Evolutionary conservation across 306 rosid species (phyloP).

Genomic region (Corylus americana): DNA sequence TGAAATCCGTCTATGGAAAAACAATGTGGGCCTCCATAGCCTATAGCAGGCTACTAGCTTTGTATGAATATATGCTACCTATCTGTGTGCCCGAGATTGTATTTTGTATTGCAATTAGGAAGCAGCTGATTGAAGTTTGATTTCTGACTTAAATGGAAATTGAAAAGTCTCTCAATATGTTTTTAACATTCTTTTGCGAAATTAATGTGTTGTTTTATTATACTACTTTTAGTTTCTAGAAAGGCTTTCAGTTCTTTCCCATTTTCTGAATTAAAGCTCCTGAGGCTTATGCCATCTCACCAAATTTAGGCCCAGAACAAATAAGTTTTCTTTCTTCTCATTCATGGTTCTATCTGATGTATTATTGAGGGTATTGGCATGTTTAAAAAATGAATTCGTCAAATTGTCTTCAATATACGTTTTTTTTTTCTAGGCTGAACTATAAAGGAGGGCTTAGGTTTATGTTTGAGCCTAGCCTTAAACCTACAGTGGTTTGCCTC

Average conservation of each 20-base stretch:
- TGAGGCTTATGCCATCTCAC: background rate
- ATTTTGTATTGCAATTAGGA: slow-evolving; percentile 7
- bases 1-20: background rate
- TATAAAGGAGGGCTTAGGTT: background rate
- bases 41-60: background rate
- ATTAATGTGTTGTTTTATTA: background rate
- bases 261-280: background rate
- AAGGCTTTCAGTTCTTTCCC: background rate
- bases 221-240: background rate
- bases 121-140: background rate
- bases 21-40: background rate
- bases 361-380: background rate
- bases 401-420: background rate
- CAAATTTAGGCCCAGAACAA: background rate
- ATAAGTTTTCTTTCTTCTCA: background rate
- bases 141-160: background rate
- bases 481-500: background rate
- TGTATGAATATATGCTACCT: slow-evolving; percentile 10
- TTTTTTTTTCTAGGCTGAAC: background rate
- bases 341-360: background rate
- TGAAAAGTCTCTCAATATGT: background rate
- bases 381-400: background rate
- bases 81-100: background rate
- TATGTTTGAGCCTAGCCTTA: background rate
- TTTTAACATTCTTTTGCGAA: background rate